Percentiles rank a stretch among this genome's conserved stretches.
Evolutionary conservation across 2,329 filamentous ascomycete species (phyloP).

Genomic region (Fusarium dimerum): DNA sequence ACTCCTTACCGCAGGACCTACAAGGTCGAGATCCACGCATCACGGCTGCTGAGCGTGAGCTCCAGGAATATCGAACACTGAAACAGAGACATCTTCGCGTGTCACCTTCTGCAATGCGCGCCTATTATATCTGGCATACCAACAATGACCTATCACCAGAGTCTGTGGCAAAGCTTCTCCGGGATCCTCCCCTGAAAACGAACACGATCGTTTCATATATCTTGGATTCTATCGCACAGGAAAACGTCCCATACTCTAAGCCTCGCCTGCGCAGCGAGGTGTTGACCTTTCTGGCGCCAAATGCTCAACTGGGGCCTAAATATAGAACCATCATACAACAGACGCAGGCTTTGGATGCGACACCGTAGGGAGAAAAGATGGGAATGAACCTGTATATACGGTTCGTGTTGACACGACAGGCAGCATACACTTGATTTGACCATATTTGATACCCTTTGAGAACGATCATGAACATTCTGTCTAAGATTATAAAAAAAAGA

Average conservation of each 20-base stretch:
- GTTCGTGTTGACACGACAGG: too few species aligned
- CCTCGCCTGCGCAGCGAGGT: slow-evolving; percentile 48
- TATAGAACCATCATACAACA: slow-evolving; percentile 32
- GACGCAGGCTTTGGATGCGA: slow-evolving; percentile 4
- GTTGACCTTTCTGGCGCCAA: slow-evolving; percentile 35
- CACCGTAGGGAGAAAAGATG: background rate
- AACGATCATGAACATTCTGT: slow-evolving; percentile 4
- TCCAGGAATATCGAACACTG: slow-evolving; percentile 37
- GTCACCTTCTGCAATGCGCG: slow-evolving; percentile 45
- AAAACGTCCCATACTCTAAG: slow-evolving; percentile 52
- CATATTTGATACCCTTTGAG: slow-evolving; percentile 9
- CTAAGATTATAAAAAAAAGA: slow-evolving; percentile 3
- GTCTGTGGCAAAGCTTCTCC: slow-evolving; percentile 55
- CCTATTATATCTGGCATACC: slow-evolving; percentile 66
- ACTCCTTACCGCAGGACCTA: too few species aligned
- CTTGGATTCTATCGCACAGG: slow-evolving; percentile 52
- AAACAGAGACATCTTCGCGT: slow-evolving; percentile 26
- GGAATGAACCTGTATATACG: background rate
- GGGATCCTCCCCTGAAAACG: slow-evolving; percentile 59
- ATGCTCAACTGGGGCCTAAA: slow-evolving; percentile 8
- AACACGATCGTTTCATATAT: slow-evolving; percentile 62
- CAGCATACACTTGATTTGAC: slow-evolving; percentile 1
- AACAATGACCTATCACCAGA: slow-evolving; percentile 50
- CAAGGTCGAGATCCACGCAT: slow-evolving; percentile 41
- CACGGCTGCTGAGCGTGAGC: slow-evolving; percentile 43